Evolutionary conservation across 2,329 filamentous ascomycete genomes (phyloP), one percentile per base, ranked within the genome.

Genomic region (Penicillium sumatraense): DNA sequence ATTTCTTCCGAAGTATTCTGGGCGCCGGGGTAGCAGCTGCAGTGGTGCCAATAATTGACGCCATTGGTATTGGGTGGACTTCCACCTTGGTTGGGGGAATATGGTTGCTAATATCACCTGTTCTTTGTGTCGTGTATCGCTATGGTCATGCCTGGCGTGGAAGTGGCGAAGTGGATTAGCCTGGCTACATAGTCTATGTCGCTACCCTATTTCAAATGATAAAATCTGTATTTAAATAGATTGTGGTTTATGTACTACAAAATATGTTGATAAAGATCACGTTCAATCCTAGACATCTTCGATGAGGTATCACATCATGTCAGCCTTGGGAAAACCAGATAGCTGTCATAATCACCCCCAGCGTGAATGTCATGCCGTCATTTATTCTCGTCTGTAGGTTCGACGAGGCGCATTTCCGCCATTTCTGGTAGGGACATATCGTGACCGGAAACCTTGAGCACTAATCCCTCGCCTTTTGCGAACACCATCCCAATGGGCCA

Each of bases 401-500:
- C 7, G 6, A 35, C 35, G 16, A 45, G n/a, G 18, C 47, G 20
- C 48, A 62, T 18, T 5, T 21, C 10, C 24, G 56, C 49, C 9
- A 59, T n/a, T 49, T 65, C 61, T 1, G 58, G 57, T 3, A 66
- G 53, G 9, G 54, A 47, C 58, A 69, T 62, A 38, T 66, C 59
- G 23, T 67, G 62, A 4, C 64, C 64, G 0, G 66, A 57, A 5
- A 68, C 29, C 7, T 60, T 47, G 4, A 69, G 42, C 41, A 64
- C 47, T 3, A 68, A 16, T 0, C 55, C 57, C 35, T 69, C 66
- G 9, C 64, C 65, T 1, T 55, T 51, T n/a, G 58, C 64, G 40
- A 66, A 68, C 2, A 63, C 54, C 56, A 67, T 61, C 1, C 64
- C 64, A 5, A 57, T 53, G 1, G 63, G 66, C 65, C 64, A 67